Conservation (phyloP, 23 red algal species). For the Gracilaria domingensis region DNA sequence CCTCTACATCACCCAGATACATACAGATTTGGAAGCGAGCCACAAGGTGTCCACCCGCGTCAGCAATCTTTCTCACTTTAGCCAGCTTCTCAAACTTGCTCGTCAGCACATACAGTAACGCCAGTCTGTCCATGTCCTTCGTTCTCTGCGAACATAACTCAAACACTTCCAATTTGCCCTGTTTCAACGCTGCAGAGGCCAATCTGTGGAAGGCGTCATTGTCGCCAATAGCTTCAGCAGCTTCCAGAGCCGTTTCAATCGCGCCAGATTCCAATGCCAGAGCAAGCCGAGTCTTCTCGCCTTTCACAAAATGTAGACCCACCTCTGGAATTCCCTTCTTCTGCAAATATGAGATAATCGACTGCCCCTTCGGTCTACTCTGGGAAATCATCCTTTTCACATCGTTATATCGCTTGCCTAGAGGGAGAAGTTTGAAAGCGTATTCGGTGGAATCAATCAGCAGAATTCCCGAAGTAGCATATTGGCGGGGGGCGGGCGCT, state of each 20-base stretch:
- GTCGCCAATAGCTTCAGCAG: too few relatives aligned
- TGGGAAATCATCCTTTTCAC: conserved; percentile 91
- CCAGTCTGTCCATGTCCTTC: conserved; percentile 87
- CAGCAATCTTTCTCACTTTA: conserved; percentile 90
- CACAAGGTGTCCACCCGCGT: conserved; percentile 69
- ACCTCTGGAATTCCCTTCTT: conserved; percentile 97
- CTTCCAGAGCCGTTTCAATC: conserved; percentile 90
- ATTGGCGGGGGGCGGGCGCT: too few relatives aligned
- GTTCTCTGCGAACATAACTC: conserved; percentile 88
- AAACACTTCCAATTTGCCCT: conserved; percentile 91
- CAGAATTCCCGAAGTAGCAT: too few relatives aligned
- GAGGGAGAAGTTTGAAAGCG: conserved; percentile 96
- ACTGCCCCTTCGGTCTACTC: conserved; percentile 84
- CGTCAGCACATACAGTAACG: conserved; percentile 94
- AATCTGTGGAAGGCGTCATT: too few relatives aligned
- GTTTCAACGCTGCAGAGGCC: too few relatives aligned
- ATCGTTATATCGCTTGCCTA: conserved; percentile 93
- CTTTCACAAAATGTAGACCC: conserved; percentile 92
- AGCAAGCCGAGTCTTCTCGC: conserved; percentile 93
- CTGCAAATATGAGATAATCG: too few relatives aligned
- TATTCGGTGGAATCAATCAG: conserved; percentile 99
- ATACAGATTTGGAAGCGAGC: conserved; percentile 92
- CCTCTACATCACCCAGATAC: conserved; percentile 84
- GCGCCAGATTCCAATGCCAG: conserved; percentile 92
- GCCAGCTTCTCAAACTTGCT: conserved; percentile 94